These are phyloP conservation scores for Sarcodon aspratus DNA, from an alignment of 768 basidiomycete genomes.

Conservation along the genomic window DNA sequence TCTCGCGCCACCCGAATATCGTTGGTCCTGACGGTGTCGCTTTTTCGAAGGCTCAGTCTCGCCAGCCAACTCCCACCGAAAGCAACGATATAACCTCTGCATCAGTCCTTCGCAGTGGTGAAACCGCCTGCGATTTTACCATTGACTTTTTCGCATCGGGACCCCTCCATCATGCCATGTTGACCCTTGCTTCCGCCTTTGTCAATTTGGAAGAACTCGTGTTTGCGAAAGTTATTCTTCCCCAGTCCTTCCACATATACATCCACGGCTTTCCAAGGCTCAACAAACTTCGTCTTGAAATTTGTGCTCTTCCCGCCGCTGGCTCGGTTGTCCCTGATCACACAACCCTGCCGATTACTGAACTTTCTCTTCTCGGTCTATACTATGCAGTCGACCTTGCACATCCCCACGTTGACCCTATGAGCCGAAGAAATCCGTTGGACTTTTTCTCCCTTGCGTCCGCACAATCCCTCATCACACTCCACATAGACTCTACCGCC, in stretches of 20 bases:
- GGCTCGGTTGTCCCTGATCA: slow-evolving; percentile 9
- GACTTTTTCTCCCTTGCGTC: slow-evolving; percentile 20
- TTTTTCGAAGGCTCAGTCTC: neutral
- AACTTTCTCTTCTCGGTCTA: slow-evolving; percentile 27
- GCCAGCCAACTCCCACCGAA: neutral
- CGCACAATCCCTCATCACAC: slow-evolving; percentile 23
- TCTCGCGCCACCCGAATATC: neutral
- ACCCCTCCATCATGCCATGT: slow-evolving; percentile 8
- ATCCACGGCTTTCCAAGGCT: slow-evolving; percentile 27
- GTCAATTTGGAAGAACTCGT: slow-evolving; percentile 24
- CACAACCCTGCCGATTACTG: slow-evolving; percentile 28
- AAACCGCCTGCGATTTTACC: slow-evolving; percentile 1
- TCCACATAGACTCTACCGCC: slow-evolving; percentile 33
- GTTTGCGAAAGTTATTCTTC: slow-evolving; percentile 25
- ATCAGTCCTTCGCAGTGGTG: slow-evolving; percentile 5
- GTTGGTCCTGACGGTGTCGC: slow-evolving; percentile 6
- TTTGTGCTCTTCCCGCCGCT: slow-evolving; percentile 22
- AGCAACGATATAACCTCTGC: neutral
- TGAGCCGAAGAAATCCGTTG: slow-evolving; percentile 9
- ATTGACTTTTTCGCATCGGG: slow-evolving; percentile 4
- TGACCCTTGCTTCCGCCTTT: slow-evolving; percentile 18
- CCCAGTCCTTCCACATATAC: slow-evolving; percentile 20
- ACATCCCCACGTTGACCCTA: slow-evolving; percentile 3
- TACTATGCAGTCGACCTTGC: slow-evolving; percentile 8
- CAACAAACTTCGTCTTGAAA: slow-evolving; percentile 27